Evolutionary conservation across 257 asterid genomes (phyloP).

Genomic region (Phtheirospermum japonicum): DNA sequence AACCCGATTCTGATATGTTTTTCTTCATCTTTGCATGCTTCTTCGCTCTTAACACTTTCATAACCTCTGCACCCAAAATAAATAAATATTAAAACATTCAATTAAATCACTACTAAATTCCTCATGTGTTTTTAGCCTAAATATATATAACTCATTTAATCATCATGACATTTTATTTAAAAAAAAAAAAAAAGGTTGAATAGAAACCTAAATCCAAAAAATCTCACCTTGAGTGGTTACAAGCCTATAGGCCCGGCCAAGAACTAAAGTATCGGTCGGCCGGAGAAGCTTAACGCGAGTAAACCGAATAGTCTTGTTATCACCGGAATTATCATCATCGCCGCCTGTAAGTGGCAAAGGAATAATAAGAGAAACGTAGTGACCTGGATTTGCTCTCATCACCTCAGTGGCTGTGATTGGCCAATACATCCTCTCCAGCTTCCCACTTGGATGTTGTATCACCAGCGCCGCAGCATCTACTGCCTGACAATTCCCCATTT

Average conservation of each 20-base stretch:
- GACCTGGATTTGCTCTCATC: slow-evolving; percentile 83
- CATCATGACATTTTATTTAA: no score
- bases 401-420: slow-evolving; percentile 65
- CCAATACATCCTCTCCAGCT: slow-evolving; percentile 75
- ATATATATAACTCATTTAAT: no score
- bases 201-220: no score
- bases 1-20: slow-evolving; percentile 31
- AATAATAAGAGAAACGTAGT: slow-evolving; percentile 76
- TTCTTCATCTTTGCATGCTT: slow-evolving; percentile 72
- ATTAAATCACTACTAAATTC: no score
- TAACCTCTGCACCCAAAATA: slow-evolving; percentile 55
- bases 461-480: slow-evolving; percentile 92
- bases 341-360: slow-evolving; percentile 31
- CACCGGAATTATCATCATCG: slow-evolving; percentile 26
- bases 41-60: slow-evolving; percentile 79
- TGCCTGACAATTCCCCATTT: slow-evolving; percentile 89
- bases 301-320: slow-evolving; percentile 39
- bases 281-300: slow-evolving; percentile 84
- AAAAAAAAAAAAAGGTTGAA: no score
- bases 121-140: no score
- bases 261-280: slow-evolving; percentile 63
- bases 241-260: slow-evolving; percentile 81
- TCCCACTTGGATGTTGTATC: slow-evolving; percentile 81
- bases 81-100: background rate
- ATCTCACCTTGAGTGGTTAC: slow-evolving; percentile 77